Evolutionary conservation across 345 rosid species (phyloP).

Genomic region (Sisymbrium altissimum): DNA sequence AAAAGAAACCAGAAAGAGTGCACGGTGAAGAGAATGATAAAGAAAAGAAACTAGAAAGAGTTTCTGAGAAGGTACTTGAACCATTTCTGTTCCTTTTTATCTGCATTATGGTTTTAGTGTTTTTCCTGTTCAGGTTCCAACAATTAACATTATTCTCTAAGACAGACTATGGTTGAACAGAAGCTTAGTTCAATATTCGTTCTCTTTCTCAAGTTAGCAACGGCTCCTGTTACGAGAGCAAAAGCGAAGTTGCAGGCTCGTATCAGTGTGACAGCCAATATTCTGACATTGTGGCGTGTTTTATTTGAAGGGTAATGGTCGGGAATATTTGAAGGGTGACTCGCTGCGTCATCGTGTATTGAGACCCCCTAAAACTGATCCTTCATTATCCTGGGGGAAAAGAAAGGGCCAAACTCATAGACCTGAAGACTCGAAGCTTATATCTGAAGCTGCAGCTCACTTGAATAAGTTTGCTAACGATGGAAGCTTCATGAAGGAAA

Average conservation of each 20-base stretch:
- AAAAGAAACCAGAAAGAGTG: conserved; percentile 40
- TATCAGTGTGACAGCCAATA: not conserved
- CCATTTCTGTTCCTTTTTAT: not conserved
- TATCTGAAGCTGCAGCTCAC: conserved; percentile 54
- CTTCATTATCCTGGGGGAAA: conserved; percentile 77
- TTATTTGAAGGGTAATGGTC: conserved; percentile 28
- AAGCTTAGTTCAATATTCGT: not conserved
- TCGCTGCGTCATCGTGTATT: conserved; percentile 54
- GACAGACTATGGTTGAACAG: too few species aligned
- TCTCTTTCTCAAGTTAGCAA: not conserved
- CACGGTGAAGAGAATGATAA: conserved; percentile 30
- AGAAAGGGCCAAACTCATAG: conserved; percentile 41
- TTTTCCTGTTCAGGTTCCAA: too few species aligned
- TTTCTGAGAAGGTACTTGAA: conserved; percentile 46
- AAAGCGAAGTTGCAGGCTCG: not conserved
- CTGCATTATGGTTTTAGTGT: not conserved
- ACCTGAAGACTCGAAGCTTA: conserved; percentile 49
- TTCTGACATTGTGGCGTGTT: not conserved
- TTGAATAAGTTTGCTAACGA: conserved; percentile 71
- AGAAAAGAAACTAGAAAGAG: conserved; percentile 36
- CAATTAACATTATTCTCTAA: too few species aligned
- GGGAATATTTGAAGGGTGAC: conserved; percentile 63
- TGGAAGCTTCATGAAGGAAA: conserved; percentile 71
- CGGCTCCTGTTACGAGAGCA: too few species aligned
- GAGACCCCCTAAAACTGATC: conserved; percentile 65